Evolutionary conservation across 1,284 basidiomycete genomes (phyloP), one percentile per base, ranked within the genome.

Genomic region (Cryptococcus sp.): DNA sequence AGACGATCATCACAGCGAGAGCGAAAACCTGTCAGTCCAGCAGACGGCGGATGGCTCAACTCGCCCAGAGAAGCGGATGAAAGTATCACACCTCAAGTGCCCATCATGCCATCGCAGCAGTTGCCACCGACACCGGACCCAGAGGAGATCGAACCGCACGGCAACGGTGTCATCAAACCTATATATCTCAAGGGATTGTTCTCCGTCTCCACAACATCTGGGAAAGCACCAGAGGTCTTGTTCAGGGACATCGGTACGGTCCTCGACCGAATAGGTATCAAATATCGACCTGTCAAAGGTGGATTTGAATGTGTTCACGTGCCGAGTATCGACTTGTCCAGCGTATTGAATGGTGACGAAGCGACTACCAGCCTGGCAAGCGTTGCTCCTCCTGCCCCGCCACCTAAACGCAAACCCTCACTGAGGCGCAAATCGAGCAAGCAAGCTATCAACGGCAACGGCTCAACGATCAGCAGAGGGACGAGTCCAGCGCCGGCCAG

Each of bases 281-380:
- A 93, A 76, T 92, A 95, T 76, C 85, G 91, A 41, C 91, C 94
- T 74, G 93, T 87, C 68, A 89, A 87, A 74, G 84, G 86, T 55
- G 95, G 95, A 0, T 99, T 94, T 74, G 95, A 98, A 76, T 99
- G 95, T 78, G 89, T 95, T 23, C 93, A 98, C 75, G 80, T 91
- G 50, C 95, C 95, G 0, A 93, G 90, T 25, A 95, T 98, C 73
- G 92, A 95, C 74, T 79, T 95, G 10, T 83, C 87, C 5, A 88
- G 89, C 37, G 82, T 93, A n/a, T 66, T 76, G 20, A 66, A 77
- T 52, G 74, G 72, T n/a, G 75, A 75, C 50, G 73, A 74, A 59
- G 73, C 67, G 25, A 61, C 52, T n/a, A 67, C 63, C 25, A 61
- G 62, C 19, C 50, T 68, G 34, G 48, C 61, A 16, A 61, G 51